phyloP scores from a whole-genome alignment of 2,329 filamentous ascomycete genomes.

The Fusarium sulawesiense region DNA sequence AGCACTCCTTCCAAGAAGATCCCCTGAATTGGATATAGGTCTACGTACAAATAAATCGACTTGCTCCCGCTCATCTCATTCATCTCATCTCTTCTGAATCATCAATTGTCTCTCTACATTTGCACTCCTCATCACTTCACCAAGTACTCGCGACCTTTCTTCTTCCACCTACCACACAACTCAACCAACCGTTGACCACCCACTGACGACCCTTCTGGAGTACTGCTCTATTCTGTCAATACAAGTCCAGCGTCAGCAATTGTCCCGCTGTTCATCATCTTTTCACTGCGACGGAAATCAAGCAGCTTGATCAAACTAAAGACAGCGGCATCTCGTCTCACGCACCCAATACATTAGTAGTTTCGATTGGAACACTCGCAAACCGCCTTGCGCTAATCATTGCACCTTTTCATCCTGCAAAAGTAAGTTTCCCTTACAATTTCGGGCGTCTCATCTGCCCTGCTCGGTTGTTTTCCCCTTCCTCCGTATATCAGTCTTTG shows the following conservation, averaged over 20 bases:
- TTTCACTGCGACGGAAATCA: constrained; percentile 4
- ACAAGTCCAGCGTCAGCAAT: neutral
- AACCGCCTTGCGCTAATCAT: constrained; percentile 2
- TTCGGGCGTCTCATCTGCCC: neutral
- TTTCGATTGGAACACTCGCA: neutral
- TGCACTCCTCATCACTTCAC: neutral
- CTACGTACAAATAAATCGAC: neutral
- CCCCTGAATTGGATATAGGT: constrained; percentile 9
- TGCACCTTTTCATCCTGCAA: constrained; percentile 14
- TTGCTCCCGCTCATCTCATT: neutral
- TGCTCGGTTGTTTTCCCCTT: neutral
- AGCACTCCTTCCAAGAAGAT: constrained; percentile 28
- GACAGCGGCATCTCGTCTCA: constrained; percentile 1
- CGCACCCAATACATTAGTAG: constrained; percentile 7
- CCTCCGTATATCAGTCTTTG: constrained; percentile 25
- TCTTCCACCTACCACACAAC: neutral
- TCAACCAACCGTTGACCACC: neutral
- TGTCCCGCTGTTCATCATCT: neutral
- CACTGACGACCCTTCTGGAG: neutral
- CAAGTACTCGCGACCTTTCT: neutral
- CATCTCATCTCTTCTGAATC: constrained; percentile 12
- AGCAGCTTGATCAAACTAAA: constrained; percentile 5
- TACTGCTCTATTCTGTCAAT: neutral
- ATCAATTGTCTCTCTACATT: neutral
- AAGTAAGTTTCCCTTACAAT: constrained; percentile 31